Conservation (phyloP, 2,329 filamentous ascomycete genomes). For the Alternaria ethzedia region DNA sequence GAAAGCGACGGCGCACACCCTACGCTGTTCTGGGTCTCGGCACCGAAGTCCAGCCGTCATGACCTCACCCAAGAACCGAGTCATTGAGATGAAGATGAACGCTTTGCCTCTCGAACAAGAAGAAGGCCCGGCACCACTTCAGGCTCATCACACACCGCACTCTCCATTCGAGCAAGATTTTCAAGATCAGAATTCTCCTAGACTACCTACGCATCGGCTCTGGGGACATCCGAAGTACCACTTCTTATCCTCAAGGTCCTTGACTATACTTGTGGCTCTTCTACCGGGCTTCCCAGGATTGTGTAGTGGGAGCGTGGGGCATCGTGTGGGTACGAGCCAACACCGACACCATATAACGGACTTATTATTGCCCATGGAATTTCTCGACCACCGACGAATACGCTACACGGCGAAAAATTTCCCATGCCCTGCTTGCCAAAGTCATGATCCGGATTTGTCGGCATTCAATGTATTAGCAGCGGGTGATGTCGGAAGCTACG, state of each 20-base stretch:
- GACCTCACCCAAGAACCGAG: neutral
- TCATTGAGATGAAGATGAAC: slow-evolving; percentile 6
- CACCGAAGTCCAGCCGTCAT: slow-evolving; percentile 5
- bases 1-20: slow-evolving; percentile 3
- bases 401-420: slow-evolving; percentile 1
- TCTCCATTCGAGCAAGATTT: neutral
- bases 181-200: neutral
- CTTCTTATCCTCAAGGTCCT: neutral
- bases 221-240: neutral
- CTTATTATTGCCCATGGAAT: neutral
- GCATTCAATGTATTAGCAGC: neutral
- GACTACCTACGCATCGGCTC: neutral
- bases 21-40: slow-evolving; percentile 7
- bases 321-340: neutral
- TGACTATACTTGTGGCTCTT: neutral
- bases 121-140: neutral
- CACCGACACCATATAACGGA: neutral
- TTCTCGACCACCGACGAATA: neutral
- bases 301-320: neutral
- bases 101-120: slow-evolving; percentile 7
- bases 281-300: neutral
- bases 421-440: neutral
- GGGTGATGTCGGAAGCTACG: slow-evolving; percentile 1
- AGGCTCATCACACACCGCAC: neutral
- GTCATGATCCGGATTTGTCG: slow-evolving; percentile 9